These are phyloP conservation scores for Pleomassaria siparia DNA, from an alignment of 2,329 filamentous ascomycete species.

Conservation along the genomic window DNA sequence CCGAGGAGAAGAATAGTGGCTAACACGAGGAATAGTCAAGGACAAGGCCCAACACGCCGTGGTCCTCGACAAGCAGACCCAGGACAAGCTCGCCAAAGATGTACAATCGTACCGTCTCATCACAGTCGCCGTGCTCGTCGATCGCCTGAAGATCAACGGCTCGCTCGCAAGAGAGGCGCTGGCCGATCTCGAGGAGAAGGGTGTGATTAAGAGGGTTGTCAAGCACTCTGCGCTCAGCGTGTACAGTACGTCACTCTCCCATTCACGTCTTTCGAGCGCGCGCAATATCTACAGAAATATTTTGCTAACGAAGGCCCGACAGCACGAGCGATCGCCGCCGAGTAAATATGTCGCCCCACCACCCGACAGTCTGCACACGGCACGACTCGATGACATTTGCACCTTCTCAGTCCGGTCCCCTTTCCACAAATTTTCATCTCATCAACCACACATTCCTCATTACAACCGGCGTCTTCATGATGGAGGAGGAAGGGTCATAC, in stretches of 20 bases:
- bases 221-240: slow-evolving; percentile 97
- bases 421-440: slow-evolving; percentile 35
- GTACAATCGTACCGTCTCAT: slow-evolving; percentile 99
- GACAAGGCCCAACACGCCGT: slow-evolving; percentile 99
- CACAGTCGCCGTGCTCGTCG: slow-evolving; percentile 97
- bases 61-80: slow-evolving; percentile 95
- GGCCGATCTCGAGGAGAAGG: slow-evolving; percentile 94
- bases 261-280: not conserved
- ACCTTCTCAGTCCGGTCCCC: slow-evolving; percentile 18
- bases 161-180: slow-evolving; percentile 89
- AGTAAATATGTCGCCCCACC: slow-evolving; percentile 34
- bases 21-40: slow-evolving; percentile 72
- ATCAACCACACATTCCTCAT: slow-evolving; percentile 39
- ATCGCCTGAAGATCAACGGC: slow-evolving; percentile 99
- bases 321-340: slow-evolving; percentile 43
- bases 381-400: slow-evolving; percentile 10
- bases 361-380: slow-evolving; percentile 1
- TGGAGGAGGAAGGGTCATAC: slow-evolving; percentile 30
- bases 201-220: slow-evolving; percentile 96
- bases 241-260: slow-evolving; percentile 70
- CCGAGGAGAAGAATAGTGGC: slow-evolving; percentile 14
- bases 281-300: not conserved
- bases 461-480: slow-evolving; percentile 20
- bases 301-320: slow-evolving; percentile 28
- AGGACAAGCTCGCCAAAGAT: slow-evolving; percentile 99